Conservation (phyloP, 2,329 filamentous ascomycete genomes). For the Ceratocystis albifundus region DNA sequence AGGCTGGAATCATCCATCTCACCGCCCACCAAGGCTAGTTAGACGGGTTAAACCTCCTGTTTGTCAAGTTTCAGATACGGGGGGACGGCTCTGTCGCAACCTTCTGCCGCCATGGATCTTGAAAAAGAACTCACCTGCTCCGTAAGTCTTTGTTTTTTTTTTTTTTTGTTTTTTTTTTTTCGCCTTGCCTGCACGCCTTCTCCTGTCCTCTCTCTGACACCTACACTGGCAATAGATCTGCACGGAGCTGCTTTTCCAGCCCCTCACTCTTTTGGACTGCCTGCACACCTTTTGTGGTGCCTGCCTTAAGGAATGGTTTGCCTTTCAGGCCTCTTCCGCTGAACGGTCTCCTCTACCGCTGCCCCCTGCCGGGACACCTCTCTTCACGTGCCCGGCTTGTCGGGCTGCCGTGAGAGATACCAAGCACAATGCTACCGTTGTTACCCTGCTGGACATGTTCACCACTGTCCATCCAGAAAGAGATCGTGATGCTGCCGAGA, state of each 20-base stretch:
- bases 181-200: background rate
- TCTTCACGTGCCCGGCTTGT: constrained; percentile 87
- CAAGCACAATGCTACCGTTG: constrained; percentile 80
- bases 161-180: too few species aligned
- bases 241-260: constrained; percentile 86
- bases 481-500: constrained; percentile 58
- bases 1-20: background rate
- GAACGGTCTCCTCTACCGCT: constrained; percentile 38
- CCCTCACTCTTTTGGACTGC: constrained; percentile 82
- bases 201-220: constrained; percentile 6
- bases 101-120: constrained; percentile 45
- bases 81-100: background rate
- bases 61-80: background rate
- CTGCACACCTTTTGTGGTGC: constrained; percentile 93
- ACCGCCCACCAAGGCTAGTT: background rate
- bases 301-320: constrained; percentile 93
- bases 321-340: constrained; percentile 56
- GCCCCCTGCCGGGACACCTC: constrained; percentile 37
- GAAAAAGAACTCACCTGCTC: constrained; percentile 94
- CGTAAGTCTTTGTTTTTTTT: too few species aligned
- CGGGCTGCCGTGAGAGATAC: constrained; percentile 77
- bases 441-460: constrained; percentile 80
- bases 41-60: background rate
- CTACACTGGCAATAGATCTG: constrained; percentile 57
- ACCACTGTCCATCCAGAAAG: constrained; percentile 67